Percentiles rank a stretch among this genome's conserved stretches.
These are phyloP conservation scores for Chrysosphaeria jannelii DNA, from an alignment of 2,329 filamentous ascomycete genomes.

Conservation along the genomic window DNA sequence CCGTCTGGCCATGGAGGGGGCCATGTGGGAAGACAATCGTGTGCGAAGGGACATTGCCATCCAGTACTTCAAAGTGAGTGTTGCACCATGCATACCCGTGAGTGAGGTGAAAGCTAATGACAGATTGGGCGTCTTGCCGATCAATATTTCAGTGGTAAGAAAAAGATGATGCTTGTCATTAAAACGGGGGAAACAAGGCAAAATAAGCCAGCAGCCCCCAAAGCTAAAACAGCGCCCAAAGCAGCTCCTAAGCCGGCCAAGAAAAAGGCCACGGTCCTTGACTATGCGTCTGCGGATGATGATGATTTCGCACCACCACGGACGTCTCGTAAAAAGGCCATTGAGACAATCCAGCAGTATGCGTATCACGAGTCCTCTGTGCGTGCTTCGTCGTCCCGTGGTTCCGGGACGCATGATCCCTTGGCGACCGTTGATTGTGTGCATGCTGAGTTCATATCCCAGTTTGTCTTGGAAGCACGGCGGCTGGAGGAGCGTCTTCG, in stretches of 20 bases:
- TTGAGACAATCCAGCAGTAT: constrained; percentile 4
- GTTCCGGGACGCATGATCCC: too few species aligned
- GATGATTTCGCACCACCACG: constrained; percentile 4
- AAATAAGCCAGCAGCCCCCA: constrained; percentile 1
- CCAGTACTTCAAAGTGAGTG: constrained; percentile 37
- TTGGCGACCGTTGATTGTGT: constrained; percentile 14
- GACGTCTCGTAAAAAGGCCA: too few species aligned
- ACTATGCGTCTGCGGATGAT: constrained; percentile 9
- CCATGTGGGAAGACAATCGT: constrained; percentile 38
- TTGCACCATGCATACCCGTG: background rate
- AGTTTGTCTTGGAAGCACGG: constrained; percentile 34
- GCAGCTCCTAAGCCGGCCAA: constrained; percentile 1
- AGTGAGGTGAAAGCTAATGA: too few species aligned
- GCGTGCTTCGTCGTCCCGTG: too few species aligned
- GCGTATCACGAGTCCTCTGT: constrained; percentile 1
- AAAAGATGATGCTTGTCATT: constrained; percentile 14
- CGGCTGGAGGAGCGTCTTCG: constrained; percentile 28
- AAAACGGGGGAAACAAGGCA: constrained; percentile 7
- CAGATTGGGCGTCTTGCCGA: constrained; percentile 13
- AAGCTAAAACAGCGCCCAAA: background rate
- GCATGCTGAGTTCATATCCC: constrained; percentile 30
- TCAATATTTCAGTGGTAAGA: constrained; percentile 14
- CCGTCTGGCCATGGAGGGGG: constrained; percentile 40
- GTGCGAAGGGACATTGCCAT: constrained; percentile 38
- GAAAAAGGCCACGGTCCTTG: constrained; percentile 2